These are phyloP conservation scores for Gonium pectorale DNA, from an alignment of 139 green algal genomes.

Conservation along the genomic window DNA sequence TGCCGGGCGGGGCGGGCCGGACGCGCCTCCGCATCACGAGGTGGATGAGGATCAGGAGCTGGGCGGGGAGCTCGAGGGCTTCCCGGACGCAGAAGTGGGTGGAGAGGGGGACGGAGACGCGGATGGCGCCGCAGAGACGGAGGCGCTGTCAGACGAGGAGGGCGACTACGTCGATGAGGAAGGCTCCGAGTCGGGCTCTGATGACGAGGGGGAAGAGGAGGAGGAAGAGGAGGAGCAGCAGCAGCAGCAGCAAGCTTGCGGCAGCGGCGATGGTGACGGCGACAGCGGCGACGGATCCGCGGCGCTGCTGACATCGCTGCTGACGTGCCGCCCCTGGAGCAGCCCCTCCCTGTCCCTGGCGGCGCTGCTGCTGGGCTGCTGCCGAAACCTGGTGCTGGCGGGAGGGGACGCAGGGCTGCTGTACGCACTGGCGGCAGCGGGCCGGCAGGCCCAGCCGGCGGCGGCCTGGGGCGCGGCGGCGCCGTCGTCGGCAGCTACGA, in stretches of 20 bases:
- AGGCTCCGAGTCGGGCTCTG: neutral
- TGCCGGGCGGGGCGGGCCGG: no score
- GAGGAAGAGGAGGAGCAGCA: neutral
- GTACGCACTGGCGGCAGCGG: neutral
- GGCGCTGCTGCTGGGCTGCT: slow-evolving; percentile 25
- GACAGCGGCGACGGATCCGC: neutral
- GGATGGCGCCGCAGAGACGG: neutral
- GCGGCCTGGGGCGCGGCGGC: neutral
- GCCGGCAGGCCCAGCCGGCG: neutral
- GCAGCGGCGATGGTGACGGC: neutral
- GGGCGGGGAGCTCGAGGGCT: no score
- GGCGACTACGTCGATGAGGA: neutral
- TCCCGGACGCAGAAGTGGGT: no score
- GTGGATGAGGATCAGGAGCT: no score
- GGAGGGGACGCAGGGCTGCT: neutral
- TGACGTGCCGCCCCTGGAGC: neutral
- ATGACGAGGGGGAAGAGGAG: neutral
- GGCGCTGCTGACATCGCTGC: slow-evolving; percentile 21
- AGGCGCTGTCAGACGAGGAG: neutral
- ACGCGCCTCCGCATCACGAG: no score
- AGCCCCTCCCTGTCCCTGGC: neutral
- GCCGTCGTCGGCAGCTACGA: neutral
- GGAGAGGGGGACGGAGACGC: neutral
- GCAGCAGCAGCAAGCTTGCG: neutral
- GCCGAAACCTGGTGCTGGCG: neutral